Evolutionary conservation across 2,329 filamentous ascomycete genomes (phyloP), one percentile per base, ranked within the genome.

Genomic region (Ploettnerulaceae sp.): DNA sequence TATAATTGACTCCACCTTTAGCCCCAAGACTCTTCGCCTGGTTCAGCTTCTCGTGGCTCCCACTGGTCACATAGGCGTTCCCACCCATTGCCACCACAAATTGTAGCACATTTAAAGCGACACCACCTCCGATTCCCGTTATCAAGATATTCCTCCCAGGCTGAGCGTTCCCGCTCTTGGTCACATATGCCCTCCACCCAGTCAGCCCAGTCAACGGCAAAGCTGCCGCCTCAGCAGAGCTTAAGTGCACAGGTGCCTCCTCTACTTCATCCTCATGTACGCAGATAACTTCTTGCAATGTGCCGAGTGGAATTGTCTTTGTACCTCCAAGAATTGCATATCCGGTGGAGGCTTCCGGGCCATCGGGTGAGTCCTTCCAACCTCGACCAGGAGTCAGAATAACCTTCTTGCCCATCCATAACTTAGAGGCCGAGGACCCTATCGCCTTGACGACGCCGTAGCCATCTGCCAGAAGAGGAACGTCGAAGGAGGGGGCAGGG

Each of bases 51-150:
- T 76, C 79, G 57, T 76, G 69, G 41, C 71, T 77, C 1, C 81
- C 79, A 62, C 77, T 82, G 8, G 60, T 64, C 14, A 65, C 63
- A 46, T 48, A 65, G 14, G 57, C 59, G 52, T 59, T 60, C 15
- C 37, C 45, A 28, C 89, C 86, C 55, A 80, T 69, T 7, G 79
- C 88, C 9, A 83, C 80, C 8, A 80, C 89, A 67, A 95, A 95
- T 64, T 88, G 75, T 57, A 96, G 70, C 5, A 78, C 84, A 71
- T 87, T 83, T 45, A 96, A 70, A 25, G 91, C 91, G 1, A 96
- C 91, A 33, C 91, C 91, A 26, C 91, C 91, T 0, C 91, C 91
- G 65, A 97, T 94, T 0, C 91, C 91, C 4, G 91, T 96, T 32
- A 97, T 69, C 24, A 97, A 71, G 3, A 97, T 73, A 61, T 94